Evolutionary conservation across 768 basidiomycete genomes (phyloP), one percentile per base, ranked within the genome.

Genomic region (Boletus sp.): DNA sequence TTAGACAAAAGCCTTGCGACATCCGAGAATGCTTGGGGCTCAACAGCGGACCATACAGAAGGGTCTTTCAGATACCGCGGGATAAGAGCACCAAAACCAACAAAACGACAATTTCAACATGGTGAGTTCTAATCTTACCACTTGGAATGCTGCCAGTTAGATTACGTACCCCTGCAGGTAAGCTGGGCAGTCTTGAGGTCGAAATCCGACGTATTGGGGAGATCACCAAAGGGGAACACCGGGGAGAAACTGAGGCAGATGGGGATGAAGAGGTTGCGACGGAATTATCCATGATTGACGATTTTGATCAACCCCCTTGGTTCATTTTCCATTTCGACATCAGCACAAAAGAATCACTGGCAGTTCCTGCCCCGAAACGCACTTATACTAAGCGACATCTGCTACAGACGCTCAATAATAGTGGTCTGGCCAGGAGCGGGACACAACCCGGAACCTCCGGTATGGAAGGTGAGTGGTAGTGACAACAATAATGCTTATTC

Each of bases 151-250:
- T 12, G 10, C n/a, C n/a, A n/a, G n/a, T 20, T 14, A 32, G 40
- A 11, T 52, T 24, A 18, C 18, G 17, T 45, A 24, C 24, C 24
- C 33, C 11, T 14, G 8, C 14, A 64, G 59, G 59, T 40, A 46
- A 32, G n/a, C 45, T 64, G 15, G 41, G 50, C 7, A 35, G n/a
- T 17, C 36, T 62, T 2, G 60, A 62, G 18, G 51, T 62, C 28
- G 64, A 64, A 36, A 55, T 64, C 12, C 63, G 64, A 47, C 64
- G 63, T 28, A 57, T 62, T 5, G 36, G 33, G 2, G 29, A 33
- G 35, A 62, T 65, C 47, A 29, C 62, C 50, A 50, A 53, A 48
- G 39, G 7, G 5, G 51, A 58, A 51, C 40, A 29, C 7, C 18
- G 4, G 4, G 49, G 24, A 20, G 59, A 47, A 32, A 7, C 1